Conservation (phyloP, 2,329 filamentous ascomycete species). For the Calonectria honghensis region DNA sequence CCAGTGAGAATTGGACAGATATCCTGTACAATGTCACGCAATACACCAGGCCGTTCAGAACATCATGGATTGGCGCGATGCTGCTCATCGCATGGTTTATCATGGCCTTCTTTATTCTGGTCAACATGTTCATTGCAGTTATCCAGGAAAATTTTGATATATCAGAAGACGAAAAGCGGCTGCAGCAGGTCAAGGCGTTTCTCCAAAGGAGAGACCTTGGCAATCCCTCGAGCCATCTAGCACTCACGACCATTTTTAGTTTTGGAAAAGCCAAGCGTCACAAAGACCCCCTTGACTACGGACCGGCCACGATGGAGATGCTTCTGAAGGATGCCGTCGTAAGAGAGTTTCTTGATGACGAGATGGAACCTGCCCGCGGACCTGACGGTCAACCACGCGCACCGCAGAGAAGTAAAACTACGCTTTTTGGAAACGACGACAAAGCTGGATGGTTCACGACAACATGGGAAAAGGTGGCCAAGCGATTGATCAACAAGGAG, state of each 20-base stretch:
- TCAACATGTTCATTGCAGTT: conserved; percentile 99
- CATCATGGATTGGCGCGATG: conserved; percentile 93
- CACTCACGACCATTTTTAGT: conserved; percentile 82
- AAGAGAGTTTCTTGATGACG: conserved; percentile 90
- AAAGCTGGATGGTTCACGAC: conserved; percentile 76
- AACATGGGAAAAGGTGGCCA: conserved; percentile 76
- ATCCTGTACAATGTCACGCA: conserved; percentile 89
- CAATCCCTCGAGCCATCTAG: conserved; percentile 82
- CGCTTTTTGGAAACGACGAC: conserved; percentile 64
- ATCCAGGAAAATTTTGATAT: conserved; percentile 99
- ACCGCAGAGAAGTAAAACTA: conserved; percentile 58
- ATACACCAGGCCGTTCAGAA: conserved; percentile 78
- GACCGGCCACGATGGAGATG: conserved; percentile 95
- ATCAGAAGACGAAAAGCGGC: conserved; percentile 96
- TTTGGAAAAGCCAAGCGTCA: conserved; percentile 75
- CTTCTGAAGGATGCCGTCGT: conserved; percentile 97
- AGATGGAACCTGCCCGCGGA: conserved; percentile 56
- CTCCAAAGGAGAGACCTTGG: conserved; percentile 92
- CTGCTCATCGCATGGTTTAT: conserved; percentile 98
- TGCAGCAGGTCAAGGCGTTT: conserved; percentile 97
- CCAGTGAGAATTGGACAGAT: conserved; percentile 95
- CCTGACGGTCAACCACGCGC: conserved; percentile 56
- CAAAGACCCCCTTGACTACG: conserved; percentile 92
- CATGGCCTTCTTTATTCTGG: conserved; percentile 92
- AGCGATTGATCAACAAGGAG: conserved; percentile 78